Evolutionary conservation across 805 yeast species (phyloP).

Genomic region (Metschnikowia corniflorae): DNA sequence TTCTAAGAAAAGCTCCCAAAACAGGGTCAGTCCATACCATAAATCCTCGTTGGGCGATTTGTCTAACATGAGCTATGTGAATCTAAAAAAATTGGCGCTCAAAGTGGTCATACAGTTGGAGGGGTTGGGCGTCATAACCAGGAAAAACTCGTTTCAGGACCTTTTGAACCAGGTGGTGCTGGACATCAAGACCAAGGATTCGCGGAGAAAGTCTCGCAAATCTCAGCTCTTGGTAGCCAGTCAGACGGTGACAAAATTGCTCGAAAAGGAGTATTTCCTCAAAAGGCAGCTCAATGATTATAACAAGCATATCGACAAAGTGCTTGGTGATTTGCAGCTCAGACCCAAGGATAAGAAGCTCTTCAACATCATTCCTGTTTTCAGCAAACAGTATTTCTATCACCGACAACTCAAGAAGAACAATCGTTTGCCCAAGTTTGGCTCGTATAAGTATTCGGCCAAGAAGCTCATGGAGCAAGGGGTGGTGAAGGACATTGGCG

Average conservation of each 20-base stretch:
- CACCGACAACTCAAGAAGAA: constrained; percentile 63
- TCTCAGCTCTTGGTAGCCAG: constrained; percentile 40
- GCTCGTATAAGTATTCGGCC: constrained; percentile 73
- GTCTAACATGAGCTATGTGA: constrained; percentile 55
- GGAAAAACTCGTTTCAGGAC: constrained; percentile 72
- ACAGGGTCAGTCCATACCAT: constrained; percentile 39
- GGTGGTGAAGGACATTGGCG: constrained; percentile 57
- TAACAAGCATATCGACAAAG: constrained; percentile 43
- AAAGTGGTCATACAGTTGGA: constrained; percentile 78
- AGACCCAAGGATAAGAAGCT: constrained; percentile 45
- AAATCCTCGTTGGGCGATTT: constrained; percentile 51
- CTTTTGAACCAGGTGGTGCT: constrained; percentile 77
- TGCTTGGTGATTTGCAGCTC: constrained; percentile 42
- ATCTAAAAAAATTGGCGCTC: constrained; percentile 70
- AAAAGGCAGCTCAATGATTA: constrained; percentile 45
- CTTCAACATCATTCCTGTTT: constrained; percentile 48
- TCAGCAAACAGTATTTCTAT: constrained; percentile 74
- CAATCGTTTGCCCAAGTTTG: constrained; percentile 69
- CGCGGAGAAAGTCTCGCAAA: constrained; percentile 40
- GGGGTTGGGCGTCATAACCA: constrained; percentile 55
- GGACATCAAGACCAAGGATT: constrained; percentile 59
- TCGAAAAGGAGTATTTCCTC: constrained; percentile 44
- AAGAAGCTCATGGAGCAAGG: constrained; percentile 73
- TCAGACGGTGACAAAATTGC: constrained; percentile 41
- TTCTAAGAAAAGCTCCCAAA: constrained; percentile 30